Percentiles rank a stretch among this genome's conserved stretches.
Evolutionary conservation across 805 yeast species (phyloP).

Genomic region (Jamesozyma lodderae): DNA sequence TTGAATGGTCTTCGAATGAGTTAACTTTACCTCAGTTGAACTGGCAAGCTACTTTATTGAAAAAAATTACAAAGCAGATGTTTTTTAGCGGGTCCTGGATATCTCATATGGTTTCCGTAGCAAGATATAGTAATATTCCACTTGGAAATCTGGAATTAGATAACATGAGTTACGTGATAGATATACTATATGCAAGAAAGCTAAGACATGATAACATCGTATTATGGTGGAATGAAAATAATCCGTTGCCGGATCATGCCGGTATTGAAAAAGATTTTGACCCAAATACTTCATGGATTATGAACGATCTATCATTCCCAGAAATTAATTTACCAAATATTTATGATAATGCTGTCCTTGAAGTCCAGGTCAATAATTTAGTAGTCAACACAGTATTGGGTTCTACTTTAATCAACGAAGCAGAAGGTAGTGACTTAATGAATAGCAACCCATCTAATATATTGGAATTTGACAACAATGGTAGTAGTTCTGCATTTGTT

Average conservation of each 20-base stretch:
- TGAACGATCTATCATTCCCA: constrained; percentile 60
- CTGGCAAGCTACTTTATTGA: constrained; percentile 66
- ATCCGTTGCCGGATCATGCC: constrained; percentile 74
- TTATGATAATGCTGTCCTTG: constrained; percentile 69
- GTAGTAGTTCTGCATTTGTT: constrained; percentile 38
- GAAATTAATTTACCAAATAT: constrained; percentile 68
- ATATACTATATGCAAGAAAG: constrained; percentile 76
- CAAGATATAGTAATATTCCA: constrained; percentile 75
- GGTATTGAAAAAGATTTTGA: constrained; percentile 64
- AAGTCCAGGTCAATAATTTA: constrained; percentile 67
- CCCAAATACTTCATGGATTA: constrained; percentile 26
- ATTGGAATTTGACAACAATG: neutral
- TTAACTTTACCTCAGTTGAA: constrained; percentile 61
- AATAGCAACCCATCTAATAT: constrained; percentile 33
- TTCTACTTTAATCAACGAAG: constrained; percentile 74
- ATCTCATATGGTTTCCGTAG: constrained; percentile 49
- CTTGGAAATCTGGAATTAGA: constrained; percentile 77
- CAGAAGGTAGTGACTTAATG: constrained; percentile 74
- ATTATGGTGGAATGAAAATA: constrained; percentile 84
- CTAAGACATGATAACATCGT: constrained; percentile 57
- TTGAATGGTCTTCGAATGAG: constrained; percentile 52
- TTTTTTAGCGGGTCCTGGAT: constrained; percentile 70
- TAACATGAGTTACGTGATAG: constrained; percentile 70
- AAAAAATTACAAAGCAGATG: constrained; percentile 59
- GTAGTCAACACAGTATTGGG: constrained; percentile 81